Percentiles rank a stretch among this genome's conserved stretches.
phyloP scores from a whole-genome alignment of 2,329 filamentous ascomycete genomes.

The Diaporthe sp. region DNA sequence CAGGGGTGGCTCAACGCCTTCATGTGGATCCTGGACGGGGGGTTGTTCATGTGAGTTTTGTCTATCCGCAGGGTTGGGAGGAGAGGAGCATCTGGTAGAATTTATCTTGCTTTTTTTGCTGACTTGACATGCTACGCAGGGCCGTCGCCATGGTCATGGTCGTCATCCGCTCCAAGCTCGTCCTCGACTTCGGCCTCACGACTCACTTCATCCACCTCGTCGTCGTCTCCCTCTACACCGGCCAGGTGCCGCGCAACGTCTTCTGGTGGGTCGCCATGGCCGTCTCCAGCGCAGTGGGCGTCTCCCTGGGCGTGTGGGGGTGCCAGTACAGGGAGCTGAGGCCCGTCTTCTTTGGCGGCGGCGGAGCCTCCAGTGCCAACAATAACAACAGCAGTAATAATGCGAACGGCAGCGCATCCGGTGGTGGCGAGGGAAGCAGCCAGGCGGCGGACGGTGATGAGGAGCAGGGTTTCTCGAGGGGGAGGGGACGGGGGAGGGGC shows the following conservation, averaged over 20 bases:
- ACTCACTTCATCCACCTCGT: conserved; percentile 60
- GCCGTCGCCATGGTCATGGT: conserved; percentile 86
- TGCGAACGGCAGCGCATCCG: conserved; percentile 42
- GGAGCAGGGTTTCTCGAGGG: conserved; percentile 64
- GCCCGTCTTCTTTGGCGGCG: conserved; percentile 85
- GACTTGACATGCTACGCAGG: conserved; percentile 58
- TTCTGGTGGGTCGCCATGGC: conserved; percentile 86
- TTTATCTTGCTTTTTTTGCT: conserved; percentile 9
- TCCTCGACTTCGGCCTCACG: conserved; percentile 93
- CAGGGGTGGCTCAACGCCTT: conserved; percentile 72
- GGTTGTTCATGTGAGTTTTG: conserved; percentile 61
- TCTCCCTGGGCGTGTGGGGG: conserved; percentile 84
- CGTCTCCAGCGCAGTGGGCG: conserved; percentile 58
- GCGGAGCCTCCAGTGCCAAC: conserved; percentile 53
- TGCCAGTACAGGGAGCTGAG: conserved; percentile 91
- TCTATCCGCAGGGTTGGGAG: neutral
- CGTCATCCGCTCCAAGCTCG: conserved; percentile 90
- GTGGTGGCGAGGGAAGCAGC: conserved; percentile 38
- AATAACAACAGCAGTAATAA: conserved; percentile 41
- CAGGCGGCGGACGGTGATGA: conserved; percentile 51
- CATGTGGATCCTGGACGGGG: conserved; percentile 69
- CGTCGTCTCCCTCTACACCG: conserved; percentile 78
- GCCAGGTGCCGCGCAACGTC: conserved; percentile 78
- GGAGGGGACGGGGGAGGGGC: conserved; percentile 64
- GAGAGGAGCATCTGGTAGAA: conserved; percentile 21